Conservation (phyloP, 495 filamentous ascomycete species). For the Penicillium argentinense region DNA sequence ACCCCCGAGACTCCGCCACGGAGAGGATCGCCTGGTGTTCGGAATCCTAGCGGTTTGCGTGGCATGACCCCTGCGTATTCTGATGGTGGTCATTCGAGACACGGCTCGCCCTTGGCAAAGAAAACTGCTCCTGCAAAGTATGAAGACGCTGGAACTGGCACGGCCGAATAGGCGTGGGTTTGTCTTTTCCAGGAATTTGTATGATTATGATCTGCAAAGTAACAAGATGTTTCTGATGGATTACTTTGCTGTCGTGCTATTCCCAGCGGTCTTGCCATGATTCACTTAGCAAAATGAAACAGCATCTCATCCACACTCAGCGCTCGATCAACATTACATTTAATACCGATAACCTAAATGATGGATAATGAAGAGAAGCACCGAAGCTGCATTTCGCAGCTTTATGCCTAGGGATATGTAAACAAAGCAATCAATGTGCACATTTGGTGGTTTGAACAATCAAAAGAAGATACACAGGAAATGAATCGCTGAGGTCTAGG, state of each 20-base stretch:
- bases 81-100: constrained; percentile 12
- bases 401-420: constrained; percentile 16
- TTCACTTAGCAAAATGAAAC: no score
- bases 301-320: no score
- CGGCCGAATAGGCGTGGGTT: constrained; percentile 6
- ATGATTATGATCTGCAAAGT: constrained; percentile 7
- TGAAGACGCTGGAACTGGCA: constrained; percentile 10
- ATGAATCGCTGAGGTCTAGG: constrained; percentile 23
- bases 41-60: constrained; percentile 23
- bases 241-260: no score
- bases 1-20: constrained; percentile 40
- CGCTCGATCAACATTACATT: no score
- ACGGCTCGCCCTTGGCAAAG: constrained; percentile 30
- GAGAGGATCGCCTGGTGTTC: constrained; percentile 20
- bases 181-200: constrained; percentile 1
- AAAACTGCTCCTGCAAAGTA: constrained; percentile 19
- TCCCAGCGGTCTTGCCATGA: no score
- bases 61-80: constrained; percentile 28
- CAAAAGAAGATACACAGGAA: constrained; percentile 8
- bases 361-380: not conserved
- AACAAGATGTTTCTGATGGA: no score
- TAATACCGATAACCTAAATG: no score
- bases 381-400: no score
- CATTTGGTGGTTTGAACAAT: constrained; percentile 8
- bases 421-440: constrained; percentile 17